Conservation (phyloP, 805 yeast species). For the Cyberlindnera saturnus region DNA sequence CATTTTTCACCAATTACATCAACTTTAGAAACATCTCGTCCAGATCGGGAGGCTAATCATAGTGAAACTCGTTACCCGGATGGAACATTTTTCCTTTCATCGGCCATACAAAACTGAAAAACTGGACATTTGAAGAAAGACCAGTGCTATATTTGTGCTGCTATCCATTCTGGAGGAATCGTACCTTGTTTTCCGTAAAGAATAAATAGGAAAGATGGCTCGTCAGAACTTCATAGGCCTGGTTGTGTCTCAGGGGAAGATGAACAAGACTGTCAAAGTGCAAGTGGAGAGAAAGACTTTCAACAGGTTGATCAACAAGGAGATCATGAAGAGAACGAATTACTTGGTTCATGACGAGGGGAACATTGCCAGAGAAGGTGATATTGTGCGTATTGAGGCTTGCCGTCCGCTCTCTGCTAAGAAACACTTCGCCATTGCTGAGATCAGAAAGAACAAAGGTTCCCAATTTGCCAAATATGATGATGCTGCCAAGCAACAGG, state of each 20-base stretch:
- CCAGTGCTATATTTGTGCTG: background rate
- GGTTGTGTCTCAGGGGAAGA: constrained; percentile 93
- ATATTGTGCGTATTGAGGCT: constrained; percentile 86
- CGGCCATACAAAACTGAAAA: background rate
- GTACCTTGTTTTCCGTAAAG: background rate
- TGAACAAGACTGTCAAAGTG: constrained; percentile 93
- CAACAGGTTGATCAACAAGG: constrained; percentile 68
- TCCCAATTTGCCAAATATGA: constrained; percentile 83
- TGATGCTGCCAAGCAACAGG: constrained; percentile 61
- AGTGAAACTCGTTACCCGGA: background rate
- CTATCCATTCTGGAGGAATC: background rate
- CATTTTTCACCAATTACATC: background rate
- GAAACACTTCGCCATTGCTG: constrained; percentile 88
- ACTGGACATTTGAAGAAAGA: background rate
- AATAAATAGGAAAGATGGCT: constrained; percentile 47
- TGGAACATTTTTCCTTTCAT: background rate
- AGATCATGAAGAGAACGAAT: constrained; percentile 71
- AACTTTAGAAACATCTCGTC: background rate
- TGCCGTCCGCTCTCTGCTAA: constrained; percentile 79
- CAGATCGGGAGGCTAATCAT: background rate
- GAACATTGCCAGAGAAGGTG: constrained; percentile 89
- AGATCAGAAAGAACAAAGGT: constrained; percentile 83
- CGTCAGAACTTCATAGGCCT: constrained; percentile 88
- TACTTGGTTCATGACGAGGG: constrained; percentile 93
- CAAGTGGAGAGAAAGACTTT: constrained; percentile 74